phyloP scores from a whole-genome alignment of 352 stramenopile species.

The Pythium aquatile region DNA sequence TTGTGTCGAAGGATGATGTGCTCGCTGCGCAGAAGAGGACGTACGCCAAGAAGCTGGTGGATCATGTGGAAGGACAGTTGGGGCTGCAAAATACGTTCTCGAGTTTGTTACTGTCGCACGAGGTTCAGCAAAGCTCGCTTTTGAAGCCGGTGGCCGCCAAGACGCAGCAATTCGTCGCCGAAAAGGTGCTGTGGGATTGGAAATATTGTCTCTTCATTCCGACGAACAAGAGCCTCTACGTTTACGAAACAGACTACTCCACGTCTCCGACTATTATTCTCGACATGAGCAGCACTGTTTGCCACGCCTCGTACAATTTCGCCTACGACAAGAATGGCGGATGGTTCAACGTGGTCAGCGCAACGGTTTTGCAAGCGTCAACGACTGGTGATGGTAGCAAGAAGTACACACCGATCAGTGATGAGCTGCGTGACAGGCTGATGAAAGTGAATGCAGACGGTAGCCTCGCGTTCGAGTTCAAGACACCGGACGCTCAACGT shows the following conservation, averaged over 20 bases:
- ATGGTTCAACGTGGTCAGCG: conserved; percentile 62
- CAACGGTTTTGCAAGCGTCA: conserved; percentile 34
- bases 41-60: conserved; percentile 60
- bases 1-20: conserved; percentile 6
- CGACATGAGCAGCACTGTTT: conserved; percentile 49
- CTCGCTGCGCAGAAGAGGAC: conserved; percentile 16
- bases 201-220: conserved; percentile 71
- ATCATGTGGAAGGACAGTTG: conserved; percentile 55
- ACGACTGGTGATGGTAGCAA: conserved; percentile 2
- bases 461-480: conserved; percentile 49
- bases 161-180: conserved; percentile 35
- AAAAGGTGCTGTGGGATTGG: conserved; percentile 60
- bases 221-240: conserved; percentile 44
- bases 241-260: conserved; percentile 56
- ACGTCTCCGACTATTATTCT: conserved; percentile 42
- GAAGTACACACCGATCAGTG: conserved; percentile 35
- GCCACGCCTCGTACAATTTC: conserved; percentile 46
- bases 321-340: conserved; percentile 36
- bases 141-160: conserved; percentile 43
- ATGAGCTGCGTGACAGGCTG: conserved; percentile 35
- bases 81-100: conserved; percentile 50
- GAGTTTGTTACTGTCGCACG: conserved; percentile 43
- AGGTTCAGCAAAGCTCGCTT: conserved; percentile 30
- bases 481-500: conserved; percentile 42
- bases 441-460: conserved; percentile 38